Percentiles rank a stretch among this genome's conserved stretches.
Conservation (phyloP, 2,329 filamentous ascomycete genomes). For the Stachybotrys chlorohalonatus region DNA sequence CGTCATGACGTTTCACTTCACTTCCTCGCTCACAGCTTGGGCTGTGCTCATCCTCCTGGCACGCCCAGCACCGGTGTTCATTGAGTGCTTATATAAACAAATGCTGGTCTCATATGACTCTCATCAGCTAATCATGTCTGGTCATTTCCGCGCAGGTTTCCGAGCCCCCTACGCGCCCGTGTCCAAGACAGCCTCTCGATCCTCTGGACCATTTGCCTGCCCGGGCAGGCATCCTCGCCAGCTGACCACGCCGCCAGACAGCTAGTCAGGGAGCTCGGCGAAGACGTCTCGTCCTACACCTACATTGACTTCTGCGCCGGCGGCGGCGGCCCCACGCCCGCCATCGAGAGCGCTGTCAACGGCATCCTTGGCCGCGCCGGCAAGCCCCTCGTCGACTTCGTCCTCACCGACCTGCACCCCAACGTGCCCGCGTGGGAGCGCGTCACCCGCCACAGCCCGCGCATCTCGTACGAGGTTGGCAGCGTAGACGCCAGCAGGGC, state of each 20-base stretch:
- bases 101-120: not conserved
- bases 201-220: constrained; percentile 42
- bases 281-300: constrained; percentile 41
- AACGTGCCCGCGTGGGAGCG: constrained; percentile 51
- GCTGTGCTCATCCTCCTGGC: not conserved
- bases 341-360: constrained; percentile 53
- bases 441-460: constrained; percentile 39
- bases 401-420: constrained; percentile 59
- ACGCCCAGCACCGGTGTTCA: too few species aligned
- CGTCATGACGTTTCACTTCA: constrained; percentile 6
- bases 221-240: constrained; percentile 37
- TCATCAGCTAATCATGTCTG: not conserved
- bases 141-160: constrained; percentile 43
- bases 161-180: constrained; percentile 52
- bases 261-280: constrained; percentile 41
- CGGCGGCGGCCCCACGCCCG: constrained; percentile 60
- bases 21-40: not conserved
- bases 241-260: constrained; percentile 51
- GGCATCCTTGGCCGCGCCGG: constrained; percentile 18
- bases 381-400: constrained; percentile 38
- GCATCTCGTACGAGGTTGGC: constrained; percentile 49
- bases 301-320: constrained; percentile 73
- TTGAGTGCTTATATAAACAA: too few species aligned
- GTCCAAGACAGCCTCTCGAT: constrained; percentile 57
- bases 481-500: constrained; percentile 58